Evolutionary conservation across 1,284 basidiomycete genomes (phyloP).

Genomic region (Phenoliferia sp.): DNA sequence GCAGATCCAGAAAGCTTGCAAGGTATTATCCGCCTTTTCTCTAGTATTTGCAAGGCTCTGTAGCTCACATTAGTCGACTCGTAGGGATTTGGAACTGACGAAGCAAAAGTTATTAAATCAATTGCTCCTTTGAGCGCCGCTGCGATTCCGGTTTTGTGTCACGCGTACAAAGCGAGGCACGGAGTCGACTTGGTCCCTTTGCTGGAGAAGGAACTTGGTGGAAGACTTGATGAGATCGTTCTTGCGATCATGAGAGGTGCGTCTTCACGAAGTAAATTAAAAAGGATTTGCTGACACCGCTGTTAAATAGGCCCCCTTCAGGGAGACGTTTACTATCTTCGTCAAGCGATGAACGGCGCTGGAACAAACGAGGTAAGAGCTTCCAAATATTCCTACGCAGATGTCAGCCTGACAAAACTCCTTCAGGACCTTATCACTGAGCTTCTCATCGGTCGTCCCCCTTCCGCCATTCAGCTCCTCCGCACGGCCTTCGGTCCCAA

Average conservation of each 20-base stretch:
- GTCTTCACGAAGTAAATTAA: too few relatives aligned
- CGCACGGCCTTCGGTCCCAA: constrained; percentile 37
- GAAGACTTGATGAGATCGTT: constrained; percentile 38
- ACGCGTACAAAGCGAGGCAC: constrained; percentile 37
- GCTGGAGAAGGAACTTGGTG: constrained; percentile 40
- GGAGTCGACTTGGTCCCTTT: constrained; percentile 38
- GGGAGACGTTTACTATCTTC: constrained; percentile 38
- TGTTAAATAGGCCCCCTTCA: constrained; percentile 34
- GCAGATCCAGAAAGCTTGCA: constrained; percentile 39
- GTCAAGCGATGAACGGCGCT: constrained; percentile 38
- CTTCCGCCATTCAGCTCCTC: constrained; percentile 38
- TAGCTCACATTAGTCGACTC: not conserved
- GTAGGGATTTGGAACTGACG: constrained; percentile 20
- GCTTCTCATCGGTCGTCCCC: constrained; percentile 37
- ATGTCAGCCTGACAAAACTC: too few relatives aligned
- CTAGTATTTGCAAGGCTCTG: too few relatives aligned
- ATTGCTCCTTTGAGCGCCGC: constrained; percentile 33
- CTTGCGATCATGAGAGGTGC: constrained; percentile 29
- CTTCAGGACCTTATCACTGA: constrained; percentile 39
- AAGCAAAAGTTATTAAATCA: not conserved
- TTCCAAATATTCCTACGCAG: not conserved
- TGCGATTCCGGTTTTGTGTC: constrained; percentile 35
- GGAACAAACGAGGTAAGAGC: constrained; percentile 38
- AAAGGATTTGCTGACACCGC: too few relatives aligned
- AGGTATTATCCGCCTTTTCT: constrained; percentile 17